A percentile compares a stretch with the other conserved stretches of the same genome.
These are phyloP conservation scores for Glomus cerebriforme DNA, from an alignment of 192 early-diverging fungal species.

Conservation along the genomic window DNA sequence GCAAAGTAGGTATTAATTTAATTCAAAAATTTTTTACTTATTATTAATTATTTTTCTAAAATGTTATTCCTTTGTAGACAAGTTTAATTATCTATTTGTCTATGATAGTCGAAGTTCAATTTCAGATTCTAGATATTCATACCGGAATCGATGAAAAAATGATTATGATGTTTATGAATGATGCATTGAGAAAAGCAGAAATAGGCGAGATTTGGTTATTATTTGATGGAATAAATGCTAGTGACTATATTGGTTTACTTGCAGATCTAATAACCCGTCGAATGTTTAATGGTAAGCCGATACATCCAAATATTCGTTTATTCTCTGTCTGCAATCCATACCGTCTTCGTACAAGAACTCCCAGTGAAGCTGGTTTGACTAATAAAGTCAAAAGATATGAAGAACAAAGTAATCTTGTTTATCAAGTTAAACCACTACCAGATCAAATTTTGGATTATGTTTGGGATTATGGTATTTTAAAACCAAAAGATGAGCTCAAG, in stretches of 20 bases:
- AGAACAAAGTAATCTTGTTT: too few species aligned
- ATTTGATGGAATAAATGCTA: conserved; percentile 26
- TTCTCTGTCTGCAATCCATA: neutral
- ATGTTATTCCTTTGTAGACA: conserved; percentile 1
- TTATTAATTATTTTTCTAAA: neutral
- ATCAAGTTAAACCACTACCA: neutral
- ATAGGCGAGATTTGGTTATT: conserved; percentile 21
- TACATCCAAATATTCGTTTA: conserved; percentile 30
- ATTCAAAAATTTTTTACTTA: neutral
- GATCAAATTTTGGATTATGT: conserved; percentile 11
- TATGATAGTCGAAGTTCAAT: neutral
- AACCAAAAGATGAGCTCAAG: too few species aligned
- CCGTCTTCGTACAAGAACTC: too few species aligned
- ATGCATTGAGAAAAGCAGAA: too few species aligned
- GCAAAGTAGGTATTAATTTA: neutral
- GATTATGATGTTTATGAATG: too few species aligned
- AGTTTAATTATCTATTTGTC: conserved; percentile 22
- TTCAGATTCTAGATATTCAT: too few species aligned
- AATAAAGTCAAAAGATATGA: neutral
- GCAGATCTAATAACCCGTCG: conserved; percentile 12
- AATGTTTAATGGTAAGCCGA: neutral
- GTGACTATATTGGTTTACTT: conserved; percentile 3
- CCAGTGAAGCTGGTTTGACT: neutral
- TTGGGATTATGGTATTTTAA: too few species aligned
- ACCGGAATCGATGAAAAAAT: too few species aligned